Evolutionary conservation across 345 rosid genomes (phyloP), one percentile per base, ranked within the genome.

Genomic region (Gossypium ekmanianum): DNA sequence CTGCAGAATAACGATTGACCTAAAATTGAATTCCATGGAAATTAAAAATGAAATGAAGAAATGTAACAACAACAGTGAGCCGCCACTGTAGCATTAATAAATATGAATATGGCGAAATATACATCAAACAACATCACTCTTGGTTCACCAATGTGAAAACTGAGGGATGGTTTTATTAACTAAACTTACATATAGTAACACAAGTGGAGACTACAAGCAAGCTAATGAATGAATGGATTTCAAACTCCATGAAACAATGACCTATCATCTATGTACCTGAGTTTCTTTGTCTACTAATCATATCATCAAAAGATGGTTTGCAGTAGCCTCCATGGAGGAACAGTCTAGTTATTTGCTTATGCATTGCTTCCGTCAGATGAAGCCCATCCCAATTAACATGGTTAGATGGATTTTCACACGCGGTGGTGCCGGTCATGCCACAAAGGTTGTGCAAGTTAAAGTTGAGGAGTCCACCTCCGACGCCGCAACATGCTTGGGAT

Each of bases 351-450:
- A 87, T 4, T 0, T 71, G 54, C 16, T 22, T 18, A 55, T 83
- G 22, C 85, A 85, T 79, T 9, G 84, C 82, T 50, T 83, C 86
- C 2, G 85, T 87, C 75, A 79, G 77, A 76, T 84, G 91, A 64
- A 87, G 17, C 2, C 91, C 91, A n/a, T 87, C 87, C 88, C 87
- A 84, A 59, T 56, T 74, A 62, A 85, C 75, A 65, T 43, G 72
- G 10, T 44, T 24, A 12, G 47, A 22, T 0, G 84, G 81, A 26
- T 81, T 70, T 9, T 0, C 41, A 81, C 87, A 87, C 9, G 80
- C 79, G 3, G 3, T 83, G 69, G 20, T 76, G 72, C 2, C 66
- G 0, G 1, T 80, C 27, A 45, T 45, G 44, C 91, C 86, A 11
- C 91, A 87, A 0, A 81, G 76, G 7, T 62, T 50, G 22, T 79